Evolutionary conservation across 108 stramenopile species (phyloP), one percentile per base, ranked within the genome.

Genomic region (Skeletonema potamos): DNA sequence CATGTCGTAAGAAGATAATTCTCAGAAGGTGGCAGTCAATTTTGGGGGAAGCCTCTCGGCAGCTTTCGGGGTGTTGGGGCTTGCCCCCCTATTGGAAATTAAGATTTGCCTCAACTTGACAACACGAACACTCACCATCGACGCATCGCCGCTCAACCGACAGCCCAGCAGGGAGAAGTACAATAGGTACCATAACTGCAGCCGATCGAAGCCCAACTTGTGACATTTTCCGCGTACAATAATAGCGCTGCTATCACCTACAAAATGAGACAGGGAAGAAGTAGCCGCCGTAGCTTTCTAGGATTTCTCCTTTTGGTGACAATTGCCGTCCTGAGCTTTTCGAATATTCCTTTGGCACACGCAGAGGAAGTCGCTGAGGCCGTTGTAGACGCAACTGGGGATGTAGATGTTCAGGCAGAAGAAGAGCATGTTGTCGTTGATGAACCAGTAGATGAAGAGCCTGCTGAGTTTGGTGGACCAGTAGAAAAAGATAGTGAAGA

Each of bases 291-390:
- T 29, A 66, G 44, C 44, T 34, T 56, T 27, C 59, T 79, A 43
- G 66, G 62, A 33, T 29, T 67, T 15, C 59, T 79, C 41, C 54
- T 79, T 9, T 37, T 72, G 54, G 64, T 72, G 4, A 51, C 71
- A 27, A 54, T 79, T 55, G 59, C 78, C 55, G 9, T 72, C 6
- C 58, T 71, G 62, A 68, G 65, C 8, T 17, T 55, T 7, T 63
- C 78, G 22, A 60, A 22, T 34, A 46, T 68, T 34, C 67, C 75
- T 15, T 24, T 62, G 54, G 71, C 36, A 26, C 48, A 54, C 46
- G 58, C 29, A 18, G 30, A 32, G 48, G 66, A 58, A 20, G 32
- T 44, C 15, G 64, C 24, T 12, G 72, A 67, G 28, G 66, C 32
- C 18, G 39, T 58, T 18, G 55, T 17, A n/a, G 65, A 73, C 28